Conservation (phyloP, 1,284 basidiomycete genomes). For the Pterulicium gracile region DNA sequence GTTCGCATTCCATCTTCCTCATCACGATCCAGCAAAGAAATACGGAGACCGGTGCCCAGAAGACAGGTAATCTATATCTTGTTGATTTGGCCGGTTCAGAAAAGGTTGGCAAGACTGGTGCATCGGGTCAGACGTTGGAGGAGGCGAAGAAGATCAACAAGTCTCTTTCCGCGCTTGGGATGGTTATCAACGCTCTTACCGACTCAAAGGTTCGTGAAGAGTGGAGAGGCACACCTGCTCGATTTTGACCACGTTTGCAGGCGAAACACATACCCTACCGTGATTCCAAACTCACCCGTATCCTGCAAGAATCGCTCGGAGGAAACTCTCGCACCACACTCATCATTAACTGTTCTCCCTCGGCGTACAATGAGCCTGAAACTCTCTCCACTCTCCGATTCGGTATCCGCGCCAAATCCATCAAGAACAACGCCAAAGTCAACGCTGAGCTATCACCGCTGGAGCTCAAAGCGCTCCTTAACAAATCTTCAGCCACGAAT, state of each 20-base stretch:
- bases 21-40: constrained; percentile 97
- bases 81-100: constrained; percentile 99
- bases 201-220: constrained; percentile 72
- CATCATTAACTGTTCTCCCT: constrained; percentile 98
- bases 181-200: constrained; percentile 99
- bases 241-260: constrained; percentile 29
- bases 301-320: constrained; percentile 98
- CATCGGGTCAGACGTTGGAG: constrained; percentile 96
- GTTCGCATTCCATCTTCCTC: constrained; percentile 98
- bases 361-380: constrained; percentile 93
- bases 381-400: constrained; percentile 97
- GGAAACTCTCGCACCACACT: constrained; percentile 98
- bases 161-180: constrained; percentile 92
- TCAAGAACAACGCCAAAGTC: constrained; percentile 99
- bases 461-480: constrained; percentile 88
- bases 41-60: constrained; percentile 90
- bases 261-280: constrained; percentile 97
- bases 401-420: constrained; percentile 97
- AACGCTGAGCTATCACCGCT: constrained; percentile 96
- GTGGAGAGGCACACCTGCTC: constrained; percentile 8
- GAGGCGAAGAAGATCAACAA: constrained; percentile 99
- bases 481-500: constrained; percentile 84
- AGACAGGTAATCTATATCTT: constrained; percentile 94
- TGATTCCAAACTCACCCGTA: constrained; percentile 98
- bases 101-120: constrained; percentile 99